Conservation (phyloP, 129 eudicot species). For the Helianthus tuberosus region DNA sequence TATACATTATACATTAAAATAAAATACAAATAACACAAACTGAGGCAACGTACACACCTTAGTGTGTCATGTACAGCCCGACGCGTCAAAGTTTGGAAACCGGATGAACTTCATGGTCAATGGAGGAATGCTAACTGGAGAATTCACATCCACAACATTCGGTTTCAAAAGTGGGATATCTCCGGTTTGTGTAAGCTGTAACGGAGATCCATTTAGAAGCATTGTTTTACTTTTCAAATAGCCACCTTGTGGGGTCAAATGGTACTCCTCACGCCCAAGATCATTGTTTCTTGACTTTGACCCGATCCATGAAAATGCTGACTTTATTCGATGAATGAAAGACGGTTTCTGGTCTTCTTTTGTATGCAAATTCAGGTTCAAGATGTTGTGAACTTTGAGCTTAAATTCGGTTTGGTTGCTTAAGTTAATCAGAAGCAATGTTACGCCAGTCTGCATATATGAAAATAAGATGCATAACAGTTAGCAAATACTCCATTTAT, state of each 20-base stretch:
- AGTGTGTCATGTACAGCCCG: conserved; percentile 53
- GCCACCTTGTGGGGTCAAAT: conserved; percentile 70
- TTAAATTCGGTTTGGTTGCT: conserved; percentile 72
- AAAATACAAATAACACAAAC: conserved; percentile 11
- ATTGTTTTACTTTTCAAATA: conserved; percentile 58
- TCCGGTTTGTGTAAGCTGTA: conserved; percentile 53
- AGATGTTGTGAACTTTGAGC: conserved; percentile 44
- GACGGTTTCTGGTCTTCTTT: conserved; percentile 29
- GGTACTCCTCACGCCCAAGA: conserved; percentile 71
- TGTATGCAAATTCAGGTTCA: conserved; percentile 24
- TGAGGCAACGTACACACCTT: conserved; percentile 1
- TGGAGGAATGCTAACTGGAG: conserved; percentile 53
- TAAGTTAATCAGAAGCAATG: conserved; percentile 81
- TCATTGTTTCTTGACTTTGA: conserved; percentile 57
- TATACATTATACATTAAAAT: conserved; percentile 7
- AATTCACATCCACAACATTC: conserved; percentile 37
- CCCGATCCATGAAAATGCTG: conserved; percentile 81
- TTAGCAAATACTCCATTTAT: neutral
- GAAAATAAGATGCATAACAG: neutral
- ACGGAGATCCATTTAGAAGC: conserved; percentile 64
- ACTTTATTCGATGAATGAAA: conserved; percentile 49
- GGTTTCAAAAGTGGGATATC: conserved; percentile 64
- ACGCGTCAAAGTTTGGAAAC: conserved; percentile 68
- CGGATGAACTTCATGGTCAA: conserved; percentile 75
- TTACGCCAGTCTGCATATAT: conserved; percentile 63